Evolutionary conservation across 2,329 filamentous ascomycete genomes (phyloP), one percentile per base, ranked within the genome.

Genomic region (Aureobasidium mangrovei): DNA sequence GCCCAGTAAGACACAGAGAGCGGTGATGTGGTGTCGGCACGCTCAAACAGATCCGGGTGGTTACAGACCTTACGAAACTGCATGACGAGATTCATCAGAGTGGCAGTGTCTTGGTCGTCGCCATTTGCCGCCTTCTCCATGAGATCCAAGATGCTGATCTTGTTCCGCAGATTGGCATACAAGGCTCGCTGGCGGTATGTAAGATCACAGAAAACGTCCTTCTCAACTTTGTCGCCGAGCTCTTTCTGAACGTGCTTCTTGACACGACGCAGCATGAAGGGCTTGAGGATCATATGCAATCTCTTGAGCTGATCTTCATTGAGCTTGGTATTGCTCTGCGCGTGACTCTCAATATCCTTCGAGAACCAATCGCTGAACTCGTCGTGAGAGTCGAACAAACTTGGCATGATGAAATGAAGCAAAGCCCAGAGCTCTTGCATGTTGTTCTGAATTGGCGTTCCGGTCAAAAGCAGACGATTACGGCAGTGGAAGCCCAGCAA

Each of bases 231-330:
- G 80, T 98, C 93, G 44, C 93, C 93, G 46, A 98, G 82, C 70
- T 98, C 93, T 71, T 97, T 96, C 70, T 98, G 93, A 47, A 98
- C 93, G 69, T 98, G 91, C 75, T 97, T 97, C 83, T 98, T 98
- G 72, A 98, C 89, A 81, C 93, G 91, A 63, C 93, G 88, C 69
- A 98, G 82, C 93, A 98, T 98, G 77, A 98, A 98, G 0, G 93
- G 93, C 74, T 98, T 97, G 61, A 98, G 74, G 62, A 98, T 98
- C 91, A 97, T 95, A 70, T 98, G 93, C 63, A 98, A 75, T 73
- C 93, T 88, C 72, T 90, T 90, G 51, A 98, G 83, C 73, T 98
- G 93, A 66, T 96, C 91, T 69, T 98, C 93, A 65, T 98, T 98
- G 56, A 98, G 84, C 69, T 97, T 97, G n/a, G 91, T 97, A 67